Percentiles rank a stretch among this genome's conserved stretches.
Conservation (phyloP, 2,329 filamentous ascomycete genomes). For the Calonectria honghensis region DNA sequence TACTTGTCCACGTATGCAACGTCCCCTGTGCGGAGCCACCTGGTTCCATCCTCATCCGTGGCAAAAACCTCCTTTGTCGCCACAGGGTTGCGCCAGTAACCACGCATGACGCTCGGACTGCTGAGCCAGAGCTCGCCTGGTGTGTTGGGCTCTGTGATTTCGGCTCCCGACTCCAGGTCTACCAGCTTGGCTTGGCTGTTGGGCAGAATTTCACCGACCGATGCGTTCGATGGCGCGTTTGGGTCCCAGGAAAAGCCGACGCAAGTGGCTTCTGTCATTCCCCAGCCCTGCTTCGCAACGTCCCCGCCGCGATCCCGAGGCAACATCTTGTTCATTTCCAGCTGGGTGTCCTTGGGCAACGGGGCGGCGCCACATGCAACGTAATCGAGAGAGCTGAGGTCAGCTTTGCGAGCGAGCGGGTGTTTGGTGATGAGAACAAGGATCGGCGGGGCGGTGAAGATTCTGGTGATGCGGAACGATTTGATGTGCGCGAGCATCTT, state of each 20-base stretch:
- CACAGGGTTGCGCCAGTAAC: conserved; percentile 83
- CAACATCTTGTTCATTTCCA: conserved; percentile 70
- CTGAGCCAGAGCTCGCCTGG: conserved; percentile 84
- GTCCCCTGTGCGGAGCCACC: conserved; percentile 86
- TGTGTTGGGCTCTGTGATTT: conserved; percentile 70
- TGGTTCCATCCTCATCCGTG: conserved; percentile 67
- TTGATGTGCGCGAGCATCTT: conserved; percentile 82
- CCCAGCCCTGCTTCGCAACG: conserved; percentile 81
- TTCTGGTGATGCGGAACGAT: conserved; percentile 79
- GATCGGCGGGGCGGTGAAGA: conserved; percentile 84
- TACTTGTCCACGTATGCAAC: conserved; percentile 80
- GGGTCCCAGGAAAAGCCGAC: conserved; percentile 80
- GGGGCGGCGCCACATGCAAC: conserved; percentile 83
- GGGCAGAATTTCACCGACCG: conserved; percentile 61
- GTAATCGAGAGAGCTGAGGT: conserved; percentile 78
- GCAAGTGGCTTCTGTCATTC: conserved; percentile 90
- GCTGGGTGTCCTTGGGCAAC: conserved; percentile 71
- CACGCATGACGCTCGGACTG: conserved; percentile 83
- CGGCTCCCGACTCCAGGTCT: conserved; percentile 70
- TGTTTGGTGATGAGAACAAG: conserved; percentile 84
- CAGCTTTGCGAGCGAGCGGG: conserved; percentile 78
- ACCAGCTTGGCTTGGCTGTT: conserved; percentile 77
- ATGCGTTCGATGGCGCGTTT: conserved; percentile 66
- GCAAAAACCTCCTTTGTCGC: conserved; percentile 77
- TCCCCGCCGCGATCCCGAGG: conserved; percentile 55